Base-by-base conservation (phyloP, 352 stramenopile species). In the Globisporangium uncinulatum region DNA sequence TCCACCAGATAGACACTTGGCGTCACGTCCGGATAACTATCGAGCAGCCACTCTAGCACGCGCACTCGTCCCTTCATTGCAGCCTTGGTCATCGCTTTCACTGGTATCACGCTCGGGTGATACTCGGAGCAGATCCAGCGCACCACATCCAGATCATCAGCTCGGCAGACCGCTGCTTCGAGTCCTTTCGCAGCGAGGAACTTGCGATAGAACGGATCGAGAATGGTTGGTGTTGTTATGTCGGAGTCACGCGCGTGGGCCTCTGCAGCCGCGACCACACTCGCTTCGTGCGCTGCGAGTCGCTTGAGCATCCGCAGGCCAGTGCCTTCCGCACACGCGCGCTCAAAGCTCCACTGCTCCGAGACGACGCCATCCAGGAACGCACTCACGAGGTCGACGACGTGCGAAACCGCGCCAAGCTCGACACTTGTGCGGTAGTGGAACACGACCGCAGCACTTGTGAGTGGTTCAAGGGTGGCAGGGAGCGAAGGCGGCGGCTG, bases 191-290 rank as follows among this genome's bases (percentile, higher is more conserved):
- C 41, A 20, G 41, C 41, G 41, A 45, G 41, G 41, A 45, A 45
- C 10, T 6, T 6, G 41, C 41, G 41, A 17, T 45, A 45, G 41
- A 6, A 45, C 41, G 41, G 41, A 19, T 45, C 41, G 14, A 45
- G 41, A n/a, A 45, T 45, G 14, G 41, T 6, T 6, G 39, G 60
- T 69, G 0, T 47, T 59, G 41, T 20, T n/a, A n/a, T n/a, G 3
- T 6, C 17, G 4, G 41, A n/a, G 13, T 45, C 17, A 75, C 79
- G 19, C 54, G 79, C 24, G 32, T 79, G 51, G 71, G 84, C 56
- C 62, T 88, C 17, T 5, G 75, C 73, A 44, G 55, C 81, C 29
- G 49, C 73, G 0, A 73, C 61, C n/a, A 17, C 41, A n/a, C 21
- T 36, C 21, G 48, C 32, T 32, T 47, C 37, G 2, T 45, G 41